Base-by-base conservation (phyloP, 163 green algal genomes). In the Trebouxiophyceae sp. region DNA sequence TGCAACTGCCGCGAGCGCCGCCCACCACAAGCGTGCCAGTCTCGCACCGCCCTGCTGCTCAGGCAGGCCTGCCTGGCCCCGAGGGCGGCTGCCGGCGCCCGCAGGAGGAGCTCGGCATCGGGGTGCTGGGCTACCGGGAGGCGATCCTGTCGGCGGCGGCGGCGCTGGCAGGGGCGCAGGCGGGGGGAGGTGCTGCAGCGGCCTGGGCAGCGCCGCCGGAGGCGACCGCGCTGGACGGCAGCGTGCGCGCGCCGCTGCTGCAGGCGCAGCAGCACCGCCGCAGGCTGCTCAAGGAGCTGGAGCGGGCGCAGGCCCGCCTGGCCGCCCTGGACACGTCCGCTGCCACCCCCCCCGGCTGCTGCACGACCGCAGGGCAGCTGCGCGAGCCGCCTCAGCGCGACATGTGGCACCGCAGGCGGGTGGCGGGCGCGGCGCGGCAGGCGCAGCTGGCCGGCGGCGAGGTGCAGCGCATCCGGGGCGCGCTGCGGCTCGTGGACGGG, bases 401-500 rank as follows among this genome's bases (percentile, higher is more conserved):
- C 39, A 45, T 50, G 32, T 5, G 24, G 45, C 22, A 54, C 27
- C 47, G 32, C 30, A 59, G 55, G 33, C 27, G 23, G 33, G 62
- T 39, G 63, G 63, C 33, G 29, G 8, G 60, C 22, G 46, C 59
- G 6, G 28, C 33, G 32, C 65, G 57, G 26, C 55, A 71, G 31
- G 73, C 73, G 27, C 64, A 66, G 31, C 62, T 76, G 16, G 73
- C 68, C 28, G 55, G 27, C 2, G 66, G 72, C 3, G 81, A 87
- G 63, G 79, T 82, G 30, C 65, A 65, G 28, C 74, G 76, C 45
- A 57, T 84, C 27, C 61, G 68, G 44, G 81, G 74, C 2, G 62
- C 77, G 70, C 70, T 86, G 47, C 24, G 54, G 26, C 76, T 81
- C 46, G 67, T 83, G 32, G 79, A 86, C 58, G 47, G 64, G 2